Percentiles rank a stretch among this genome's conserved stretches.
Conservation (phyloP, 768 basidiomycete genomes). For the Terana coerulea region DNA sequence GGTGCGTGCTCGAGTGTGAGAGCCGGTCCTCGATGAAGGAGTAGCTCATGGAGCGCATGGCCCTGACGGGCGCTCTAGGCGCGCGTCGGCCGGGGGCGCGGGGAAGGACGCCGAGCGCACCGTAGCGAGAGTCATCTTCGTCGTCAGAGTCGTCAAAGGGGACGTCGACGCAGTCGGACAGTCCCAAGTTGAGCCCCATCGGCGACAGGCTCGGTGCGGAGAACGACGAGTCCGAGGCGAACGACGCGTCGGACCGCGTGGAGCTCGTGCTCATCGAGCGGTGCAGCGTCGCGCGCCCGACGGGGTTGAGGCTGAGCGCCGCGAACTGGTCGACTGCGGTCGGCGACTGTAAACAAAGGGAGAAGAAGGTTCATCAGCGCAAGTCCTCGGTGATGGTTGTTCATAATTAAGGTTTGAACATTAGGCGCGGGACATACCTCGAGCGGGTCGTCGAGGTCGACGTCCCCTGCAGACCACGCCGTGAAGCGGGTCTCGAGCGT, state of each 20-base stretch:
- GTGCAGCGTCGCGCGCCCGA: conserved; percentile 35
- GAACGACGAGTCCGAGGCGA: conserved; percentile 13
- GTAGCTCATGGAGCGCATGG: conserved; percentile 23
- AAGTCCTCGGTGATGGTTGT: background rate
- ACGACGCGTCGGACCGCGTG: conserved; percentile 17
- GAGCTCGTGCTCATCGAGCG: conserved; percentile 16
- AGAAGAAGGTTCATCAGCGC: background rate
- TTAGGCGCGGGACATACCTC: conserved; percentile 17
- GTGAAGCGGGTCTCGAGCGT: conserved; percentile 3
- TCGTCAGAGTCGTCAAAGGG: conserved; percentile 21
- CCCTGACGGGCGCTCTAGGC: conserved; percentile 6
- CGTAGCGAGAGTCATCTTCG: conserved; percentile 7
- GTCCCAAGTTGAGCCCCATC: conserved; percentile 27
- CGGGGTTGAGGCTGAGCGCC: conserved; percentile 52
- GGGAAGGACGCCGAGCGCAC: background rate
- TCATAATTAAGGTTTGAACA: background rate
- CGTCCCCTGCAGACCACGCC: conserved; percentile 7
- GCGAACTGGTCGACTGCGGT: conserved; percentile 43
- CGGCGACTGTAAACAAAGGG: conserved; percentile 31
- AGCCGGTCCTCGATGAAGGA: conserved; percentile 24
- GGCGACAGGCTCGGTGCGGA: conserved; percentile 16
- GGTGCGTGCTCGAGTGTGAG: conserved; percentile 7
- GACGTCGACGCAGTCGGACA: conserved; percentile 28
- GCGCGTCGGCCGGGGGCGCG: conserved; percentile 13
- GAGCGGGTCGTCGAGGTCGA: conserved; percentile 12